Base-by-base conservation (phyloP, 176 grass and related monocot genomes). In the Rhynchospora tenuis region DNA sequence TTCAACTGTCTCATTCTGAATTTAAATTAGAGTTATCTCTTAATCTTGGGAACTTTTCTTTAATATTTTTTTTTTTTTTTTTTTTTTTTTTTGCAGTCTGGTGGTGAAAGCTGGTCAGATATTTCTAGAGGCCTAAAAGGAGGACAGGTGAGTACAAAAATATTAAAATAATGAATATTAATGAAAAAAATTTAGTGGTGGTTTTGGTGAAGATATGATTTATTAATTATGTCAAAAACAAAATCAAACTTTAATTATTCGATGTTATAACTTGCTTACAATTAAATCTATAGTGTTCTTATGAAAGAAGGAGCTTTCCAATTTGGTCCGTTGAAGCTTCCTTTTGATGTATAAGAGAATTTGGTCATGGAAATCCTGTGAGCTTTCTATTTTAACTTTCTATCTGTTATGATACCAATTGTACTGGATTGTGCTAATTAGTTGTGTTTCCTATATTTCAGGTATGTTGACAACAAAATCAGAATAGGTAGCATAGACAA, bases 381-480 rank as follows among this genome's bases (percentile, higher is more conserved):
- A 90, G 93, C 31, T 83, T 38, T 13, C 1, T 51, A 83, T 64
- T 78, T 55, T 29, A 3, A 69, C 59, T 52, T 85, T 43, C n/a
- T 3, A 66, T 38, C 23, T 38, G 10, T n/a, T 13, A 84, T 47
- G 47, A 52, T 54, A 51, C 13, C 8, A 75, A 75, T 74, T 22
- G 33, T 24, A 14, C 11, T 77, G 10, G 12, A 33, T 16, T 55
- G 10, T 64, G 56, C 19, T 58, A 4, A 78, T 7, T 80, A 8
- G 56, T 50, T 70, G 47, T 80, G 44, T 82, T 46, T 20, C 0
- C 62, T 85, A 10, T 83, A 55, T 57, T 87, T 60, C 83, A 98
- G 93, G 82, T 98, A 95, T 59, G 67, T 95, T 5, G 96, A 98
- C 76, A 93, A 81, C 61, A 95, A 93, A 89, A 90, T 98, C 68